Evolutionary conservation across 2,329 filamentous ascomycete species (phyloP).

Genomic region (Pezicula neosporulosa): DNA sequence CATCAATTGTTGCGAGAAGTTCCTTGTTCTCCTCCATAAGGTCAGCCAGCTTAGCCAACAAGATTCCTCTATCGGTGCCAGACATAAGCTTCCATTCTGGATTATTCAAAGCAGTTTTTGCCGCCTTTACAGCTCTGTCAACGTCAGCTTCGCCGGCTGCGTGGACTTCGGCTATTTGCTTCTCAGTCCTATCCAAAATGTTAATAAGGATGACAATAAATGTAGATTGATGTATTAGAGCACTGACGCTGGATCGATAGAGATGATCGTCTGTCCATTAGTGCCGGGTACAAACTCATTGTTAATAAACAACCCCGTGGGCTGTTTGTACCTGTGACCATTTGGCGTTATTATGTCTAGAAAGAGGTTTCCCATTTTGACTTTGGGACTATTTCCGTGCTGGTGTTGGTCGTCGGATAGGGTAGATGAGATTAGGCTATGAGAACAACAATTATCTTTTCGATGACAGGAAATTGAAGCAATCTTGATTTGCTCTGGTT

Average conservation of each 20-base stretch:
- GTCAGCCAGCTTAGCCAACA: conserved; percentile 24
- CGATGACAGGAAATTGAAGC: background rate
- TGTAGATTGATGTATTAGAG: background rate
- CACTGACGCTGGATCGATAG: conserved; percentile 62
- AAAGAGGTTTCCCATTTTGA: background rate
- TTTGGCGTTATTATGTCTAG: conserved; percentile 37
- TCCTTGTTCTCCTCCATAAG: conserved; percentile 25
- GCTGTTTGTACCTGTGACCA: conserved; percentile 64
- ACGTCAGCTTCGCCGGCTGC: conserved; percentile 10
- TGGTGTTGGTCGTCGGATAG: background rate
- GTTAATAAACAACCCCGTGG: conserved; percentile 72
- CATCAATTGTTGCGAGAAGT: conserved; percentile 20
- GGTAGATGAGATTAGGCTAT: background rate
- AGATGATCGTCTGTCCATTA: conserved; percentile 56
- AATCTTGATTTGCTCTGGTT: background rate
- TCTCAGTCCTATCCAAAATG: background rate
- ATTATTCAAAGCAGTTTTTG: conserved; percentile 19
- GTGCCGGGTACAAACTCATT: conserved; percentile 68
- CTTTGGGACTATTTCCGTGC: background rate
- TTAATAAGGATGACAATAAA: background rate
- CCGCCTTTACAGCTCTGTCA: conserved; percentile 12
- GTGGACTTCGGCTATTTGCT: conserved; percentile 7
- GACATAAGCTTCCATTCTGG: conserved; percentile 19
- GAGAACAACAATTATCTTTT: background rate
- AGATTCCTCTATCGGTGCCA: conserved; percentile 16